Evolutionary conservation across 192 early-diverging fungal genomes (phyloP), one percentile per base, ranked within the genome.

Genomic region (Mortierella hygrophila): DNA sequence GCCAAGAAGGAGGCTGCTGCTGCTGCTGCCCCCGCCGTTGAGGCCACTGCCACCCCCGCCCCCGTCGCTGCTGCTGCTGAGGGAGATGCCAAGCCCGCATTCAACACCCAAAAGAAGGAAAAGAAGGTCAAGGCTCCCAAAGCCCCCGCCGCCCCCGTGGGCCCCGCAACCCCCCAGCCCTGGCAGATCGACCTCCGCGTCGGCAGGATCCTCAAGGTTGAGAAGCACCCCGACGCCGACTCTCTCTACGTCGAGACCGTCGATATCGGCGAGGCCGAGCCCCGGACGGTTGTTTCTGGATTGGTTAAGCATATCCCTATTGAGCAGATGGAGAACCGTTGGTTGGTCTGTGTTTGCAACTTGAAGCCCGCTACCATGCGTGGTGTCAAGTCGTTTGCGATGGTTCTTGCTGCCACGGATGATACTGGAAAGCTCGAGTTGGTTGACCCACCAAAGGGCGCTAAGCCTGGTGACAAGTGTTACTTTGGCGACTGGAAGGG

Each of bases 141-240:
- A 26, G 79, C 89, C 60, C 75, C 88, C 44, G 89, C 83, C 63
- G 89, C 88, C 40, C 89, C 89, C 38, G 82, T 90, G 11, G 89
- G 85, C 42, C 84, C 90, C 52, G 85, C 82, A 57, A 75, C 82
- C 13, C 91, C 93, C 68, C 91, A 92, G 41, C 94, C 94, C 13
- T 95, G 97, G 60, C 94, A 97, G 86, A 91, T 99, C 46, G 97
- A 99, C 89, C 94, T 99, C 78, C 94, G 96, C 42, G 97, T 99
- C 54, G 98, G 98, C 46, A 93, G 93, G 77, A 97, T 99, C 69
- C 70, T 96, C 76, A 88, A 90, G 29, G 95, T 94, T 40, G 89
- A 94, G 87, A 95, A 95, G 88, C 98, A 99, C 88, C 96, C 96
- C n/a, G 96, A 97, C 81, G 98, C 98, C 6, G 98, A 99, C 87